phyloP scores from a whole-genome alignment of 2,329 filamentous ascomycete genomes.

The Aspergillus amoenus region DNA sequence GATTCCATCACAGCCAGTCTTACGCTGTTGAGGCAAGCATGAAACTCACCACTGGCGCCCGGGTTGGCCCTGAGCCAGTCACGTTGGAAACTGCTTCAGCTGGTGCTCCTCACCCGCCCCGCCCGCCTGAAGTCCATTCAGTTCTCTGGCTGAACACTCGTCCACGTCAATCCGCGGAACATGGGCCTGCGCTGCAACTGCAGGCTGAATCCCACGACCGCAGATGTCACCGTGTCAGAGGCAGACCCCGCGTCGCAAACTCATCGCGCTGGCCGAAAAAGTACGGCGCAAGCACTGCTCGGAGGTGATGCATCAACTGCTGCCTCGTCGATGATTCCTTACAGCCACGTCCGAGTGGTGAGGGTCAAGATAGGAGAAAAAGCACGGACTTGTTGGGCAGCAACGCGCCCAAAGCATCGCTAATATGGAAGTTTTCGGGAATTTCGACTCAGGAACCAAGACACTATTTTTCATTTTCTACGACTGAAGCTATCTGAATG shows the following conservation, averaged over 20 bases:
- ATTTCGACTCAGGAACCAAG: constrained; percentile 10
- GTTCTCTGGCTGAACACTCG: constrained; percentile 17
- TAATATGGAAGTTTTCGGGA: constrained; percentile 10
- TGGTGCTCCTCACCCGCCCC: constrained; percentile 6
- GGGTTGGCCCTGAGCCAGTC: constrained; percentile 16
- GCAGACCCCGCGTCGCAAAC: constrained; percentile 6
- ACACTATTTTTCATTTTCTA: constrained; percentile 8
- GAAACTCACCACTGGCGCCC: constrained; percentile 7
- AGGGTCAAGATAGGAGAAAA: not conserved
- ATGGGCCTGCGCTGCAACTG: constrained; percentile 5
- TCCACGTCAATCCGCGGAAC: constrained; percentile 24
- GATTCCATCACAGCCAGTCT: constrained; percentile 1
- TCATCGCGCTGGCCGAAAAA: constrained; percentile 4
- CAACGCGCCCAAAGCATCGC: constrained; percentile 26
- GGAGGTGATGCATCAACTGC: constrained; percentile 5
- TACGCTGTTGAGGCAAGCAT: not conserved
- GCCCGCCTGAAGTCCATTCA: constrained; percentile 12
- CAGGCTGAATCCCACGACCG: constrained; percentile 6
- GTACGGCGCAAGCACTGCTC: not conserved
- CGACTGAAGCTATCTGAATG: constrained; percentile 1
- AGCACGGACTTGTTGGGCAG: constrained; percentile 33
- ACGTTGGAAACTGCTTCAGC: not conserved
- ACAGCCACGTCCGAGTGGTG: not conserved
- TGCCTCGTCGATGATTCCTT: not conserved
- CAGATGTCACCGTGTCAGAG: constrained; percentile 10